Base-by-base conservation (phyloP, 2,329 filamentous ascomycete genomes). In the Aspergillus sp. region DNA sequence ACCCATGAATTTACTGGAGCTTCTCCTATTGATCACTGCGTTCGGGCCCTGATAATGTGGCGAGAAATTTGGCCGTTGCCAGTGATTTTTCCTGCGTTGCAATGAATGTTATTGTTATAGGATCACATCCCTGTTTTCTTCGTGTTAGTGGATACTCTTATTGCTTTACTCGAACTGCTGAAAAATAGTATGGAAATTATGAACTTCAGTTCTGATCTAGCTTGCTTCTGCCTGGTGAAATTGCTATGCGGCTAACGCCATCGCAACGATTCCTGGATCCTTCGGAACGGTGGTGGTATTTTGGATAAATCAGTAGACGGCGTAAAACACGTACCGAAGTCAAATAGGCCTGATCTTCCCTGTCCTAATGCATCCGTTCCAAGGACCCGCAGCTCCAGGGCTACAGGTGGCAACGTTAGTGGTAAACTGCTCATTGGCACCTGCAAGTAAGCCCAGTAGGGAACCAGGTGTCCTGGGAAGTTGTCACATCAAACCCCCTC, bases 1-100 rank as follows among this genome's bases (percentile, higher is more conserved):
- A 58, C 56, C 56, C 56, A 58, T 47, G 56, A 49, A 51, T 54
- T 51, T 58, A 41, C 46, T 41, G 41, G 45, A 54, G 56, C 56
- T 51, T 46, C 34, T 56, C 22, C 24, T 50, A 58, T 58, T 45
- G 19, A 51, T 54, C 47, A 33, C 51, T 45, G 45, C 54, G 39
- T 47, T 51, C 20, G 13, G 40, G 27, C 48, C 52, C 48, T 56
- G 20, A 39, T 42, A 45, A 50, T 57, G 40, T 47, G 39, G 56
- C 37, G 45, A 34, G 39, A 44, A 54, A 37, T 49, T 48, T 42
- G 22, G 48, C 19, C 7, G 41, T 45, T 37, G 44, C 42, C 42
- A n/a, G 44, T 48, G 49, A 17, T 27, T 33, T 22, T 24, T 17
- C 24, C 19, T 41, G 20, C 17, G 13, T 24, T 37, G 17, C 27